phyloP scores from a whole-genome alignment of 1,139 yeast species.

The Diutina siamensis region DNA sequence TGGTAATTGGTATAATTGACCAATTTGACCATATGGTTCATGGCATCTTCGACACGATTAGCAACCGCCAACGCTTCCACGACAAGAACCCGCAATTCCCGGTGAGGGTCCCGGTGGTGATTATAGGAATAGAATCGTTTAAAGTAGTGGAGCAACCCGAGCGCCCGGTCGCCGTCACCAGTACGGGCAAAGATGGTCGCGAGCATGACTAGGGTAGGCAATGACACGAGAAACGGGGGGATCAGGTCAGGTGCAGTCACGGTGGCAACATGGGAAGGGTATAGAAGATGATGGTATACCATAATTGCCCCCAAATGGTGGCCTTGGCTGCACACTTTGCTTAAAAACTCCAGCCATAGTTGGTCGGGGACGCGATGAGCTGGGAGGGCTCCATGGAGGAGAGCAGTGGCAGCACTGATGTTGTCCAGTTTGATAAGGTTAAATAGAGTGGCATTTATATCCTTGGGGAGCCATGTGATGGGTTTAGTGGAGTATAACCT shows the following conservation, averaged over 20 bases:
- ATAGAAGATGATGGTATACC: conserved; percentile 2
- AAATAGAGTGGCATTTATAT: neutral
- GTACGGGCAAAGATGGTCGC: neutral
- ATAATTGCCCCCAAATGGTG: conserved; percentile 3
- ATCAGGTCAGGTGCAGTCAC: neutral
- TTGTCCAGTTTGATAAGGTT: neutral
- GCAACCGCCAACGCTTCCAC: conserved; percentile 2
- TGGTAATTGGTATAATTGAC: neutral
- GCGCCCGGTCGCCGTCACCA: neutral
- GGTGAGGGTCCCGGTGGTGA: neutral
- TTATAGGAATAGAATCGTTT: conserved; percentile 2
- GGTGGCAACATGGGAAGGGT: neutral
- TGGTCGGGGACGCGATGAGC: conserved; percentile 2
- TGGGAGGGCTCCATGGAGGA: neutral
- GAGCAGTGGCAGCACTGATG: conserved; percentile 2
- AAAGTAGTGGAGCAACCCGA: neutral
- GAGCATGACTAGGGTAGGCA: neutral
- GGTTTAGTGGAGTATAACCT: neutral
- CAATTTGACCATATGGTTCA: neutral
- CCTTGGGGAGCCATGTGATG: neutral
- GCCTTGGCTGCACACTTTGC: neutral
- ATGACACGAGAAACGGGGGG: neutral
- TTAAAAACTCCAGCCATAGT: neutral
- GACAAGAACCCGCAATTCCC: neutral
- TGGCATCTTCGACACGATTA: neutral